Percentiles rank a stretch among this genome's conserved stretches.
These are phyloP conservation scores for Daldinia childiae DNA, from an alignment of 495 filamentous ascomycete species.

Conservation along the genomic window DNA sequence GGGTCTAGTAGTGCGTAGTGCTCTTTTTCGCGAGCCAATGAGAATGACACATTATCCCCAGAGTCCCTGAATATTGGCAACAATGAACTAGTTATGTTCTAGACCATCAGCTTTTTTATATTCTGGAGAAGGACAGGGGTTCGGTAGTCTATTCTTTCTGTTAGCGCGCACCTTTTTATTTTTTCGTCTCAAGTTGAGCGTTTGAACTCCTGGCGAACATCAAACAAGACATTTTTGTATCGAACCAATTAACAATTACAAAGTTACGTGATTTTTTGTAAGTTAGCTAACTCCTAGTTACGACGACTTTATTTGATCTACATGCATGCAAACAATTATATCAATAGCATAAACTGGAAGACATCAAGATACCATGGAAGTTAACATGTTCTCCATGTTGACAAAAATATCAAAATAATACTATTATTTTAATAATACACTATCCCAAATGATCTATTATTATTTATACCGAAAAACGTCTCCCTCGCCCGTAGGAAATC, in stretches of 20 bases:
- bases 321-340: neutral
- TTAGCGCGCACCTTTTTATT: conserved; percentile 10
- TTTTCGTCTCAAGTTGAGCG: conserved; percentile 33
- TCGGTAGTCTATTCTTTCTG: neutral
- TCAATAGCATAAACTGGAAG: neutral
- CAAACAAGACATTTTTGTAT: conserved; percentile 21
- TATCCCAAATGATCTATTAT: neutral
- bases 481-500: neutral
- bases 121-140: conserved; percentile 7
- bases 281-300: neutral
- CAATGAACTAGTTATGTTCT: conserved; percentile 15
- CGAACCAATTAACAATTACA: conserved; percentile 3
- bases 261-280: conserved; percentile 8
- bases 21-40: conserved; percentile 18
- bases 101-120: conserved; percentile 14
- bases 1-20: neutral
- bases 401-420: neutral
- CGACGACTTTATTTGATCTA: conserved; percentile 23
- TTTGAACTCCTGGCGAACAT: conserved; percentile 32
- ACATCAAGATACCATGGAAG: neutral
- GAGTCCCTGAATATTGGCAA: conserved; percentile 17
- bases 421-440: neutral
- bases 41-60: conserved; percentile 19
- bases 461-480: neutral
- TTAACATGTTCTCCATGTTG: neutral